Conservation (phyloP, 805 yeast species). For the Candida dendrica region DNA sequence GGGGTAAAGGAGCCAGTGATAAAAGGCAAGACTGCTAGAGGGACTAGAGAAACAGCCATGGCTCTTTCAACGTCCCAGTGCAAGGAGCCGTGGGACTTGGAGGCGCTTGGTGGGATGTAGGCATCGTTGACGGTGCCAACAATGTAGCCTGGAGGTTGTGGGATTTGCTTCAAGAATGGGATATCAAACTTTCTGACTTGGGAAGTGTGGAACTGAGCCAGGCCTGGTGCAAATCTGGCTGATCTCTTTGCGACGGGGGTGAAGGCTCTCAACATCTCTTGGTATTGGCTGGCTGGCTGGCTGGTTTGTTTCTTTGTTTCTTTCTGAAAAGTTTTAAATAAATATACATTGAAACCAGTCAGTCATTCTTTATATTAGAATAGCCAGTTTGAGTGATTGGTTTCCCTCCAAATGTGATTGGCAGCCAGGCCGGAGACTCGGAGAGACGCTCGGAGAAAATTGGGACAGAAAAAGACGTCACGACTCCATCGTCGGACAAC, state of each 20-base stretch:
- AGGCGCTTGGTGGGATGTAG: conserved; percentile 53
- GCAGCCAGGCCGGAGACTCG: neutral
- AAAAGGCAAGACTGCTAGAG: conserved; percentile 70
- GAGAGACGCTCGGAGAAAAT: neutral
- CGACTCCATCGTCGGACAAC: neutral
- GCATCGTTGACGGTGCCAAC: conserved; percentile 95
- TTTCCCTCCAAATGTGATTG: neutral
- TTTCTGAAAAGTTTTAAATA: too few relatives aligned
- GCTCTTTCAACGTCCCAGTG: conserved; percentile 92
- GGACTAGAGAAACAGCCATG: conserved; percentile 64
- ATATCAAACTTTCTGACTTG: conserved; percentile 30
- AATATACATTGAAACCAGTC: too few relatives aligned
- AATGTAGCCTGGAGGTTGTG: conserved; percentile 85
- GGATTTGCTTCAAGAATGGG: conserved; percentile 49
- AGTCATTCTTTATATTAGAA: too few relatives aligned
- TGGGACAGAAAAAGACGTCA: neutral
- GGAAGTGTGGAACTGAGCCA: conserved; percentile 13
- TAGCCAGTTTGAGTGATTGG: neutral
- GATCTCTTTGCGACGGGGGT: neutral
- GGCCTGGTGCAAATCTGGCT: neutral
- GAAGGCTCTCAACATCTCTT: neutral
- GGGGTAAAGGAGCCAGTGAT: conserved; percentile 68
- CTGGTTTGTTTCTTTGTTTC: too few relatives aligned
- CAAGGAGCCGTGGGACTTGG: conserved; percentile 69
- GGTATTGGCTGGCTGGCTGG: too few relatives aligned